A percentile compares a stretch with the other conserved stretches of the same genome.
Evolutionary conservation across 129 eudicot species (phyloP).

Genomic region (Arctium minus): DNA sequence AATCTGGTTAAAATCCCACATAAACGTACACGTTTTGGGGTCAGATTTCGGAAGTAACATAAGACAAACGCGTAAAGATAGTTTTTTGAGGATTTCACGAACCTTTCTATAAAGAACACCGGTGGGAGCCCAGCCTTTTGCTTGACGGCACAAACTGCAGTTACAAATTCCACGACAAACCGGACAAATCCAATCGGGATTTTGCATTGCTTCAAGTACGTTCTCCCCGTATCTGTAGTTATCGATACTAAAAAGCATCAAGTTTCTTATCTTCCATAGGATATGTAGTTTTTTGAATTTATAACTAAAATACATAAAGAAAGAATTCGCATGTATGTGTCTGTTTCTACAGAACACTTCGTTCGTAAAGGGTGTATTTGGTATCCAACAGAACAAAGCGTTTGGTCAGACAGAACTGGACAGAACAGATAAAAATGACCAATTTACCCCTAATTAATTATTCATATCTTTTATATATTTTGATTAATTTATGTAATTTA

Average conservation of each 20-base stretch:
- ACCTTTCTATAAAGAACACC: constrained; percentile 72
- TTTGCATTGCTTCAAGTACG: constrained; percentile 77
- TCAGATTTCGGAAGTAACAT: not conserved
- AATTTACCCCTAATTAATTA: no score
- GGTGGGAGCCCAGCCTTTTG: constrained; percentile 95
- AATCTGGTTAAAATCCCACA: constrained; percentile 48
- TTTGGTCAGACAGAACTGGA: no score
- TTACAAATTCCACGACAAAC: constrained; percentile 94
- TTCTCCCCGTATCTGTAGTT: constrained; percentile 85
- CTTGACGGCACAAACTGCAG: constrained; percentile 94
- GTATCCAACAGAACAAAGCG: no score
- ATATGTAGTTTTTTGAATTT: not conserved
- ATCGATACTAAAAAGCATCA: constrained; percentile 3
- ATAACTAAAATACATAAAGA: not conserved
- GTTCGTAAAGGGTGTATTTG: not conserved
- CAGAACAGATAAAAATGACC: no score
- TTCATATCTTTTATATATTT: no score
- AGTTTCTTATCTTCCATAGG: not conserved
- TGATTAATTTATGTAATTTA: no score
- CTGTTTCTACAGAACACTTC: not conserved
- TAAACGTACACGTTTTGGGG: not conserved
- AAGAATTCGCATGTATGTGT: not conserved
- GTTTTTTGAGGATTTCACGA: not conserved
- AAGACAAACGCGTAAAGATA: not conserved
- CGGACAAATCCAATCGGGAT: constrained; percentile 92